Percentiles rank a stretch among this genome's conserved stretches.
These are phyloP conservation scores for Amylocystis lapponica DNA, from an alignment of 768 basidiomycete species.

Conservation along the genomic window DNA sequence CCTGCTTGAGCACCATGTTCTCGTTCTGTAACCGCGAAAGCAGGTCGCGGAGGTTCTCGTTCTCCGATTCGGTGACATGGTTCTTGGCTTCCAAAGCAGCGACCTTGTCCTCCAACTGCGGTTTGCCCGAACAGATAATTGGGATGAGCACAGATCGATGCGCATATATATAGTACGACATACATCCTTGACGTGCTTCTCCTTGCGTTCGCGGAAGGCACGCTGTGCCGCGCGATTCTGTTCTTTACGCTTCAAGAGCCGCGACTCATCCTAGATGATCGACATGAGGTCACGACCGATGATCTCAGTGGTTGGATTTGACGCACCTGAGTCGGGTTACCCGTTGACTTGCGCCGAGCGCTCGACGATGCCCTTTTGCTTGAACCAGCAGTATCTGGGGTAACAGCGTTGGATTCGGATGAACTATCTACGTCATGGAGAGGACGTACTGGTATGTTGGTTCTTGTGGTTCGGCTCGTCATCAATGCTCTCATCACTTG, in stretches of 20 bases:
- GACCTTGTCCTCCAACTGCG: conserved; percentile 86
- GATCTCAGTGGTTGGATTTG: neutral
- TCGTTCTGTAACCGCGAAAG: conserved; percentile 81
- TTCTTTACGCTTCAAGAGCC: conserved; percentile 86
- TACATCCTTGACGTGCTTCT: conserved; percentile 95
- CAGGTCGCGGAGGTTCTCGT: conserved; percentile 85
- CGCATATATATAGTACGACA: conserved; percentile 37
- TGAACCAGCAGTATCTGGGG: neutral
- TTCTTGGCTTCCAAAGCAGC: conserved; percentile 82
- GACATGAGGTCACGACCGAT: neutral
- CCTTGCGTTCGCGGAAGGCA: conserved; percentile 95
- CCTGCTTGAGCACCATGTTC: conserved; percentile 75
- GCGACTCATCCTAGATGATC: conserved; percentile 53
- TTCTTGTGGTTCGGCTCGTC: conserved; percentile 65
- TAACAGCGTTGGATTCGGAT: conserved; percentile 3
- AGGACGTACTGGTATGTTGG: conserved; percentile 52
- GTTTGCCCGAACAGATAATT: conserved; percentile 1
- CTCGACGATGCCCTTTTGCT: conserved; percentile 11
- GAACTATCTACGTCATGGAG: conserved; percentile 1
- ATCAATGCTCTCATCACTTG: conserved; percentile 54
- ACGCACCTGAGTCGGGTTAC: conserved; percentile 15
- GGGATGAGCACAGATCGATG: conserved; percentile 4
- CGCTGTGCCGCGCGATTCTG: conserved; percentile 97
- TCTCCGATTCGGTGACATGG: conserved; percentile 65
- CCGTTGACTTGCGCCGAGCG: conserved; percentile 17